A percentile compares a stretch with the other conserved stretches of the same genome.
Evolutionary conservation across 495 filamentous ascomycete species (phyloP).

Genomic region (Pseudotulostoma volvatum): DNA sequence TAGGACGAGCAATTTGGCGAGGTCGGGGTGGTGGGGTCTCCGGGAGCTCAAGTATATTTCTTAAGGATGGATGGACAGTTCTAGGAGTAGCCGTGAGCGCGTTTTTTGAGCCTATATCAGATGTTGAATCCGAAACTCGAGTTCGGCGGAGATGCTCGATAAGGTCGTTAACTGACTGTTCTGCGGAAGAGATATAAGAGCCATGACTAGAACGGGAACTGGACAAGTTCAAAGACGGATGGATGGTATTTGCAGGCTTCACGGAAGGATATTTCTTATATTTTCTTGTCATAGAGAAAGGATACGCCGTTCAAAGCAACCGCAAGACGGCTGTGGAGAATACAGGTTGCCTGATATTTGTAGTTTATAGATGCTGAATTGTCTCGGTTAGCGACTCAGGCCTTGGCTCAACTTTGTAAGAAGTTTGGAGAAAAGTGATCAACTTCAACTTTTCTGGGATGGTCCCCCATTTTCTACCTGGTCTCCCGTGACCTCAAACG

Average conservation of each 20-base stretch:
- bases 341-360: too few species aligned
- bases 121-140: slow-evolving; percentile 15
- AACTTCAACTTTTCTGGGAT: too few species aligned
- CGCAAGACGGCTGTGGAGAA: too few species aligned
- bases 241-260: slow-evolving; percentile 23
- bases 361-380: too few species aligned
- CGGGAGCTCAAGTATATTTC: slow-evolving; percentile 49
- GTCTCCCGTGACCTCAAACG: too few species aligned
- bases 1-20: slow-evolving; percentile 31
- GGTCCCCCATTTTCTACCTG: too few species aligned
- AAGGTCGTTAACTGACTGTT: slow-evolving; percentile 30
- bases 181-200: slow-evolving; percentile 9
- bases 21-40: slow-evolving; percentile 52
- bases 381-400: too few species aligned
- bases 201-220: slow-evolving; percentile 17
- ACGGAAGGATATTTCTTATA: slow-evolving; percentile 16
- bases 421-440: too few species aligned
- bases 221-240: slow-evolving; percentile 22
- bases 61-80: slow-evolving; percentile 37
- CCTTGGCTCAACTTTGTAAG: too few species aligned
- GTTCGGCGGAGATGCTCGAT: slow-evolving; percentile 33
- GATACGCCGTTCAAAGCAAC: too few species aligned
- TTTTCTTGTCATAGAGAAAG: slow-evolving; percentile 33
- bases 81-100: slow-evolving; percentile 11
- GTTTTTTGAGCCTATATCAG: slow-evolving; percentile 5